Conservation (phyloP, 371 early-diverging fungal species). For the Mucor piriformis region DNA sequence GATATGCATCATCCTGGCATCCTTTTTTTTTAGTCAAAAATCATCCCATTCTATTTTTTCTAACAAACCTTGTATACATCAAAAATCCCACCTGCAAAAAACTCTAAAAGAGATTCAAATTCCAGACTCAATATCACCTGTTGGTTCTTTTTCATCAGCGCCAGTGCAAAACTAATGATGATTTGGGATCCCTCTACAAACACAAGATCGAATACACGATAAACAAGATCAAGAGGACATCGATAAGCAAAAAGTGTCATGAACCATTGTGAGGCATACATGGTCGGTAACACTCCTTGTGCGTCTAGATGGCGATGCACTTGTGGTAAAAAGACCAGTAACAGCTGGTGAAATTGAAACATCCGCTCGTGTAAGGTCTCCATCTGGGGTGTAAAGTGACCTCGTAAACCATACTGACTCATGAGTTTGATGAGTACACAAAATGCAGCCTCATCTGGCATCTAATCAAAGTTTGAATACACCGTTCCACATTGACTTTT, state of each 20-base stretch:
- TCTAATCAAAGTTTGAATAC: constrained; percentile 40
- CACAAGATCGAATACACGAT: constrained; percentile 87
- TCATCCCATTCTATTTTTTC: not conserved
- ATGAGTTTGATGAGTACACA: constrained; percentile 74
- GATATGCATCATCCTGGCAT: constrained; percentile 15
- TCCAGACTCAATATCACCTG: constrained; percentile 72
- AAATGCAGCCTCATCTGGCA: constrained; percentile 89
- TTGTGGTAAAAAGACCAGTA: constrained; percentile 72
- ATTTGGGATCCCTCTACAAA: constrained; percentile 87
- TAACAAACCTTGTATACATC: constrained; percentile 62
- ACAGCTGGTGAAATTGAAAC: constrained; percentile 83
- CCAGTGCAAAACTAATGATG: constrained; percentile 82
- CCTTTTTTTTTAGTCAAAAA: not conserved
- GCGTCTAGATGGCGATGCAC: constrained; percentile 68
- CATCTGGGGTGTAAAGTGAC: constrained; percentile 81
- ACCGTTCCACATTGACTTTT: not conserved
- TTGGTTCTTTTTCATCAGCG: constrained; percentile 80
- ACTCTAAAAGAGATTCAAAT: constrained; percentile 84
- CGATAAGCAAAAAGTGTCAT: constrained; percentile 86
- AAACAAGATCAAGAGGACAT: constrained; percentile 81
- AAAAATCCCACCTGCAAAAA: constrained; percentile 78
- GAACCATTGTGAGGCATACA: constrained; percentile 87
- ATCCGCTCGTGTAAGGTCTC: constrained; percentile 77
- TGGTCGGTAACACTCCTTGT: constrained; percentile 72
- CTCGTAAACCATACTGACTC: constrained; percentile 78